Evolutionary conservation across 192 early-diverging fungal genomes (phyloP), one percentile per base, ranked within the genome.

Genomic region (Mortierella antarctica): DNA sequence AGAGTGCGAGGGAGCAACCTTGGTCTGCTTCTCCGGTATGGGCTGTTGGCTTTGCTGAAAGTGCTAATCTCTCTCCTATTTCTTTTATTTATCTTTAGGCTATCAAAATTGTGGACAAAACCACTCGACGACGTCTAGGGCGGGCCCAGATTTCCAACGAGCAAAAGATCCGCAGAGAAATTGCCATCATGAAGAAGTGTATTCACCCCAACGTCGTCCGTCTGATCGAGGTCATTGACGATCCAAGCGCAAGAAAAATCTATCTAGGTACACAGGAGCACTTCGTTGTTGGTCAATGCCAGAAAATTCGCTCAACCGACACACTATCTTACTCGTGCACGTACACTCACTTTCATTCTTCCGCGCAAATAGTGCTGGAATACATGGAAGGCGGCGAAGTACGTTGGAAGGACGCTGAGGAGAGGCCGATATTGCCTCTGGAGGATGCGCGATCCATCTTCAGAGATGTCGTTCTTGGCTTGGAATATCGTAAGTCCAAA

Each of bases 101-200:
- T 10, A 86, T 83, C 48, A 87, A 85, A 53, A 82, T 85, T 59
- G 74, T 85, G 66, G 84, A 85, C 49, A 72, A 78, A 48, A 82
- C 73, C 56, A 78, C 84, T 21, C 71, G 84, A 39, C 54, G 67
- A 42, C 74, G 84, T 21, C 71, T 85, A 41, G 80, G 84, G 8
- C 71, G 75, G 66, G 61, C 74, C 20, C 80, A 82, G 20, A 57
- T 82, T 46, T 82, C 84, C 21, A 85, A 85, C 41, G 81, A 94
- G 88, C 87, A 96, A 83, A 97, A 97, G 82, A 95, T 99, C 71
- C 92, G 94, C 75, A 87, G 93, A 51, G 97, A 99, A 80, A 96
- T 99, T 66, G 96, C 96, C 9, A 98, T 99, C 51, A 86, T 99
- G 64, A 97, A 98, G 86, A 98, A 97, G 80, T 96, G 95, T 78